Conservation (phyloP, 2,329 filamentous ascomycete species). For the Penicillium palitans region DNA sequence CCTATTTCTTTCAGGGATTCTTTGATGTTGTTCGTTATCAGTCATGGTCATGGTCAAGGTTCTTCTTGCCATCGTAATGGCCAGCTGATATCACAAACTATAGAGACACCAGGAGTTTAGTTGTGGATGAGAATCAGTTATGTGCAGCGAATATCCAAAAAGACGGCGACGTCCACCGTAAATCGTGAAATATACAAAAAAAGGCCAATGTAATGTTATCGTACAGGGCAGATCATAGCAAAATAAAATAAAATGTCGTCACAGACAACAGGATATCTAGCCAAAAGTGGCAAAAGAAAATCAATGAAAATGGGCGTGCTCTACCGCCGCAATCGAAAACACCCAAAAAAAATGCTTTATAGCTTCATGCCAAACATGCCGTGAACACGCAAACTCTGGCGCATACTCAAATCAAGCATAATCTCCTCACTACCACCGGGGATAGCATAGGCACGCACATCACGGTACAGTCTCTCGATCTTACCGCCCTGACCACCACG, state of each 20-base stretch:
- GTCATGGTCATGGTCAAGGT: neutral
- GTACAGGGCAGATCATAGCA: slow-evolving; percentile 17
- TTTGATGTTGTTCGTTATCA: neutral
- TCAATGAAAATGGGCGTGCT: neutral
- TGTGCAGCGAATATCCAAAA: neutral
- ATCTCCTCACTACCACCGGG: slow-evolving; percentile 97
- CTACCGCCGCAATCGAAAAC: slow-evolving; percentile 7
- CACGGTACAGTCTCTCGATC: slow-evolving; percentile 90
- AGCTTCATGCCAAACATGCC: slow-evolving; percentile 95
- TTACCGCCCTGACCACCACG: slow-evolving; percentile 93
- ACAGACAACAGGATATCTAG: slow-evolving; percentile 25
- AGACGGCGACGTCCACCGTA: neutral
- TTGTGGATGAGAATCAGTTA: neutral
- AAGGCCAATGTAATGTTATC: slow-evolving; percentile 9
- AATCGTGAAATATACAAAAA: slow-evolving; percentile 4
- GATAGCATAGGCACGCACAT: slow-evolving; percentile 94
- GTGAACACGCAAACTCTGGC: slow-evolving; percentile 84
- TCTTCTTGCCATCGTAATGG: neutral
- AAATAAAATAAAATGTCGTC: slow-evolving; percentile 16
- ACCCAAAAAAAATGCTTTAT: slow-evolving; percentile 3
- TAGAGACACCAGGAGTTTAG: neutral
- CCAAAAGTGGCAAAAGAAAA: slow-evolving; percentile 7
- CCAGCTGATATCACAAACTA: neutral
- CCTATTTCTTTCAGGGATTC: neutral
- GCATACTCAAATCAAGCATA: slow-evolving; percentile 94